Evolutionary conservation across 2,329 filamentous ascomycete species (phyloP), one percentile per base, ranked within the genome.

Genomic region (Proliferodiscus dingleyae): DNA sequence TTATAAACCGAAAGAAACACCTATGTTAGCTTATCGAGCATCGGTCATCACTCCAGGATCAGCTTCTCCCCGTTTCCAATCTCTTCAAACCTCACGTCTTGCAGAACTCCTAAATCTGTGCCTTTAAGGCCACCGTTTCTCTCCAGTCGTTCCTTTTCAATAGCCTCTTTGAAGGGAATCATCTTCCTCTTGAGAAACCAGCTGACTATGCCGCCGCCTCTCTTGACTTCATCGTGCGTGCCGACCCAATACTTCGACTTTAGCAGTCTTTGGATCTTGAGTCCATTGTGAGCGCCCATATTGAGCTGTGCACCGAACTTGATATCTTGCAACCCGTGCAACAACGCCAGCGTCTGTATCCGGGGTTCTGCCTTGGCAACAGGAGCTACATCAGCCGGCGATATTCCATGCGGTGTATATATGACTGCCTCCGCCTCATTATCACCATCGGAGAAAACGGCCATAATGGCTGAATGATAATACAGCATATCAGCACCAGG

Each of bases 301-400:
- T 85, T 85, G 26, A 83, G 65, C 60, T 83, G 80, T 57, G 77
- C 73, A 21, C 48, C 30, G 13, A 73, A 62, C n/a, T 69, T 69
- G 4, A 85, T 74, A 53, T 83, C 78, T 55, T 84, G 76, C 7
- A 85, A 64, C 0, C 81, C 81, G 60, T 85, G 82, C 6, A 85
- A 63, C 39, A 86, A 70, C 0, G 77, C 80, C 0, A 84, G 68
- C 0, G 74, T 73, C 2, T 66, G 61, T 23, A 85, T 62, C 0
- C 68, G 62, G 0, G 75, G 75, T 1, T 64, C 58, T 1, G 73
- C 71, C 0, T 51, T 51, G 0, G 63, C 61, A 6, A 83, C 59
- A 0, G 68, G 63, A 0, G 58, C 53, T 3, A 83, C 63, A 16
- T 74, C 71, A 0, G 64, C 51, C 13, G 69, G 63, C 0, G 69